phyloP scores from a whole-genome alignment of 257 asterid genomes.

The Solanum medicagineum region DNA sequence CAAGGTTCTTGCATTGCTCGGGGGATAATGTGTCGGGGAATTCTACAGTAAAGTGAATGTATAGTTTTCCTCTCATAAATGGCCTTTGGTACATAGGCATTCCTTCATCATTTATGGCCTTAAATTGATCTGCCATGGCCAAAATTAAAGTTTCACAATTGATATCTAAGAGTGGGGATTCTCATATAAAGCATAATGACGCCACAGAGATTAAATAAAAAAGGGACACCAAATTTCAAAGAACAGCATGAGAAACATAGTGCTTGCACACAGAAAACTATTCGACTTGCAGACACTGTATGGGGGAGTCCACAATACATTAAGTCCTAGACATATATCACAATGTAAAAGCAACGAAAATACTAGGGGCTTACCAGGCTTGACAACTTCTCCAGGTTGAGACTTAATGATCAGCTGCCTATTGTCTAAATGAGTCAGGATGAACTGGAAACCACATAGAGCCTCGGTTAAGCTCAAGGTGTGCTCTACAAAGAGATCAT shows the following conservation, averaged over 20 bases:
- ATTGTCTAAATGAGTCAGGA: constrained; percentile 29
- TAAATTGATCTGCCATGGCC: constrained; percentile 4
- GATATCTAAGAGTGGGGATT: not conserved
- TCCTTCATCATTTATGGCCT: constrained; percentile 23
- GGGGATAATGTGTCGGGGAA: constrained; percentile 11
- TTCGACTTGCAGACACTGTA: not conserved
- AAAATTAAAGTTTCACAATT: not conserved
- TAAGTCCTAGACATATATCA: not conserved
- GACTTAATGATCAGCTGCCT: constrained; percentile 28
- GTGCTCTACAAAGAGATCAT: constrained; percentile 22
- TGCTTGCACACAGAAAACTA: not conserved
- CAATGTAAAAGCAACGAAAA: not conserved
- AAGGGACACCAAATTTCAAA: not conserved
- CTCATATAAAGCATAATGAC: not conserved
- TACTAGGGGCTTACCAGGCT: constrained; percentile 20
- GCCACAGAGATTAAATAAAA: not conserved
- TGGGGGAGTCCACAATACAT: not conserved
- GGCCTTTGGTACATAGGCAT: constrained; percentile 20
- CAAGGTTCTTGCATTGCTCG: constrained; percentile 10
- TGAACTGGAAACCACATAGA: constrained; percentile 33
- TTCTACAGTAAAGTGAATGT: constrained; percentile 18
- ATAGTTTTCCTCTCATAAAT: constrained; percentile 22
- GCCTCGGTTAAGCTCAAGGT: constrained; percentile 26
- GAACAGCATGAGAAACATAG: not conserved
- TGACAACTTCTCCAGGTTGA: constrained; percentile 27